Evolutionary conservation across 2,329 filamentous ascomycete species (phyloP), one percentile per base, ranked within the genome.

Genomic region (Talaromyces verruculosus): DNA sequence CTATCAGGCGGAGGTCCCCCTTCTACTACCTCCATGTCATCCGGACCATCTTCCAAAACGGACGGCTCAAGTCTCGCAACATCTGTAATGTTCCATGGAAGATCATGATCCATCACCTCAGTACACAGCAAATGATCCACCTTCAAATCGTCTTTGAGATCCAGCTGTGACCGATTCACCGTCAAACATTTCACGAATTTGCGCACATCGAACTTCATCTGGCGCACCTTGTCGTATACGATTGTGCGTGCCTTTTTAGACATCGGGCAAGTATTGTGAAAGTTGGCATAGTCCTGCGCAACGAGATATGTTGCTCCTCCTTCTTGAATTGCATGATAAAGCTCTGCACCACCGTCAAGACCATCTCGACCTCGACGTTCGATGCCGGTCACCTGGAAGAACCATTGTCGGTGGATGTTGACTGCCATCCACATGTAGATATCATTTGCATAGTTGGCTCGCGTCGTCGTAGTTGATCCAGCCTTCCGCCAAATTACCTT

Each of bases 391-490:
- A 74, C 71, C 62, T 82, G 77, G 0, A 74, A 75, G 37, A 83
- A 70, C 79, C 80, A 84, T 70, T 85, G 80, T 0, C 80, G 79
- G 71, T 83, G 81, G 61, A 83, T 78, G 7, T 69, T 71, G 7
- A 84, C 73, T 3, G 79, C 79, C 73, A 84, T 82, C 84, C 83
- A 85, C 68, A 81, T 76, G 67, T 84, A 77, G 66, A 85, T 81
- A 67, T 85, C 81, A 65, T 78, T 80, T 22, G 76, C 73, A 68
- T 84, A 85, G 17, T 75, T 74, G 53, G 79, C 77, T 39, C 82
- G 80, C 61, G 75, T 73, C 45, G 76, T 75, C 22, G 73, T 73
- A 15, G 15, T 30, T 17, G 39, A 43, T 43, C 67, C 69, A 5
- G 70, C 75, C 25, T 71, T 43, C 67, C 75, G 63, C 67, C 68